Percentiles rank a stretch among this genome's conserved stretches.
Conservation (phyloP, 306 rosid species). For the Casuarina equisetifolia region DNA sequence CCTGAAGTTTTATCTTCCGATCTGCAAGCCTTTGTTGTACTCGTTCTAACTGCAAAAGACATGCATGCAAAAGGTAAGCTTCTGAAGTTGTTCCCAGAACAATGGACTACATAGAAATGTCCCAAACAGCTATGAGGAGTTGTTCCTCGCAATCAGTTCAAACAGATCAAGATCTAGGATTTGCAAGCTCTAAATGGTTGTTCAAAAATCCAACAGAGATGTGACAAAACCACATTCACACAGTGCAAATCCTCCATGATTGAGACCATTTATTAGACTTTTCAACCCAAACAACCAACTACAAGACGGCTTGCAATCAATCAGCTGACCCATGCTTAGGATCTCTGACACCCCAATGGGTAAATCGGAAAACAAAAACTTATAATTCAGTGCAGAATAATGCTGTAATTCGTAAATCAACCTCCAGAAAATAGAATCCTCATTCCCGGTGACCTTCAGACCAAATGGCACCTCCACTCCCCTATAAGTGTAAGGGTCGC, state of each 20-base stretch:
- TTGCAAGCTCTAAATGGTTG: not conserved
- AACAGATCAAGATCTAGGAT: not conserved
- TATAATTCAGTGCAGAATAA: too few species aligned
- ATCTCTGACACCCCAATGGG: not conserved
- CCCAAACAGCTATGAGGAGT: not conserved
- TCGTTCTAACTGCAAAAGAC: constrained; percentile 64
- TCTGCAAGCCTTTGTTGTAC: constrained; percentile 86
- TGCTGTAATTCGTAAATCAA: not conserved
- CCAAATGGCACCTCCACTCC: not conserved
- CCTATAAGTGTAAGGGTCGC: not conserved
- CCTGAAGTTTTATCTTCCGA: constrained; percentile 73
- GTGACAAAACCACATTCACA: not conserved
- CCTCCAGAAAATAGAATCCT: not conserved
- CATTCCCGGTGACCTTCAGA: not conserved
- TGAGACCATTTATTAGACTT: not conserved
- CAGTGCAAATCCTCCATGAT: not conserved
- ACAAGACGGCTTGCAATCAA: not conserved
- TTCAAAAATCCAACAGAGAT: not conserved
- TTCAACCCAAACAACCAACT: not conserved
- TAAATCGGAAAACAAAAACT: too few species aligned
- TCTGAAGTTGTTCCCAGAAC: not conserved
- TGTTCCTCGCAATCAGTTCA: constrained; percentile 1
- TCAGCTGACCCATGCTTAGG: not conserved
- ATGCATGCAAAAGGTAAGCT: not conserved
- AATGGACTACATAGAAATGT: not conserved